phyloP scores from a whole-genome alignment of 148 eudicot species.

The Rhododendron ferrugineum region DNA sequence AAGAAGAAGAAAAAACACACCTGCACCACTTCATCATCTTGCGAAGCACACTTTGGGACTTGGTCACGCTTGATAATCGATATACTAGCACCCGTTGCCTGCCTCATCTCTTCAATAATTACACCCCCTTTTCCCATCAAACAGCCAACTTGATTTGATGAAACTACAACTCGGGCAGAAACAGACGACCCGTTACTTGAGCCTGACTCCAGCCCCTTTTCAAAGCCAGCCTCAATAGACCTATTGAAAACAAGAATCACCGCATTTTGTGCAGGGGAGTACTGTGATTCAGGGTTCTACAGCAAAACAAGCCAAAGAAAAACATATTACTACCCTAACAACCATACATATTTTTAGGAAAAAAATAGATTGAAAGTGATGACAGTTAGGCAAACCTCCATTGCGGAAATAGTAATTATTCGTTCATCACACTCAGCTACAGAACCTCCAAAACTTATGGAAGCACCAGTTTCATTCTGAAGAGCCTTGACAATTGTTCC shows the following conservation, averaged over 20 bases:
- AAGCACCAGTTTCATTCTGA: constrained; percentile 67
- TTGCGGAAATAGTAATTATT: constrained; percentile 55
- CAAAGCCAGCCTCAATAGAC: constrained; percentile 40
- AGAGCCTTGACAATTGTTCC: constrained; percentile 64
- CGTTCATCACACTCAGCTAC: constrained; percentile 55
- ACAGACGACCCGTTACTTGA: constrained; percentile 28
- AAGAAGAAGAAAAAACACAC: constrained; percentile 23
- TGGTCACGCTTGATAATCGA: constrained; percentile 43
- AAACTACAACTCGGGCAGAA: constrained; percentile 48
- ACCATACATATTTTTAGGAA: background rate
- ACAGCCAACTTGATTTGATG: constrained; percentile 59
- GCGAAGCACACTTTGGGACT: constrained; percentile 54
- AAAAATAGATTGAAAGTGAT: background rate
- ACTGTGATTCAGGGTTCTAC: constrained; percentile 44
- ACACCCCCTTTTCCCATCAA: constrained; percentile 78
- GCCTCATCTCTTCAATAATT: constrained; percentile 72
- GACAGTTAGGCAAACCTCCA: constrained; percentile 43
- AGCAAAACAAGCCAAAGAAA: constrained; percentile 14
- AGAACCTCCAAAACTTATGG: constrained; percentile 41
- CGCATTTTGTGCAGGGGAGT: constrained; percentile 77
- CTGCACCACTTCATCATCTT: constrained; percentile 63
- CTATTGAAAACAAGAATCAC: constrained; percentile 51
- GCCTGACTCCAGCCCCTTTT: constrained; percentile 39
- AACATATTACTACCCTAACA: background rate
- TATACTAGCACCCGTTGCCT: constrained; percentile 51